Evolutionary conservation across 352 stramenopile species (phyloP).

Genomic region (Phytopythium litorale): DNA sequence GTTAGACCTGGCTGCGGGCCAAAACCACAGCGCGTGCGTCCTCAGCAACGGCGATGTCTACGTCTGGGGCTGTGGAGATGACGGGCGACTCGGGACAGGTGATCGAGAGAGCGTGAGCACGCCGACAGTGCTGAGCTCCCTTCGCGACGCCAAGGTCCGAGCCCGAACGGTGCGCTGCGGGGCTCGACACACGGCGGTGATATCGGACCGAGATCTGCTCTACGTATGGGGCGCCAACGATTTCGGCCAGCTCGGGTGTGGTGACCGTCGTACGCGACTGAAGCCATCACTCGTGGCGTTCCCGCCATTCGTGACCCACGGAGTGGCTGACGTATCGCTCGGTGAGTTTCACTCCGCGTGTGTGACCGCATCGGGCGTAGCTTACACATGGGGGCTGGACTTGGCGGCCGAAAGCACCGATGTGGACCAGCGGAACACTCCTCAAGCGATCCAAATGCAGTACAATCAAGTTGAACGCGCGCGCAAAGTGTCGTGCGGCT

Average conservation of each 20-base stretch:
- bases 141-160: conserved; percentile 38
- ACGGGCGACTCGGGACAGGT: conserved; percentile 55
- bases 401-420: conserved; percentile 37
- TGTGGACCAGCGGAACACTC: conserved; percentile 31
- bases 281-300: conserved; percentile 41
- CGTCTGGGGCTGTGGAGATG: conserved; percentile 68
- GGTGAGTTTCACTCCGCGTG: conserved; percentile 76
- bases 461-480: conserved; percentile 27
- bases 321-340: conserved; percentile 50
- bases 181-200: conserved; percentile 55
- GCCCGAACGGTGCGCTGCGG: conserved; percentile 57
- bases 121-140: conserved; percentile 29
- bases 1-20: conserved; percentile 59
- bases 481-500: conserved; percentile 53
- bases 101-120: conserved; percentile 28
- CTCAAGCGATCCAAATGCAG: conserved; percentile 24
- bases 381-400: conserved; percentile 64
- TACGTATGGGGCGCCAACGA: conserved; percentile 81
- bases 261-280: conserved; percentile 38
- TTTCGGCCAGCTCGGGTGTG: conserved; percentile 70
- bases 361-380: conserved; percentile 36
- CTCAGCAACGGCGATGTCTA: conserved; percentile 74
- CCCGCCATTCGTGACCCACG: conserved; percentile 36
- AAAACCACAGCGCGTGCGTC: conserved; percentile 72
- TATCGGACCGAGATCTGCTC: conserved; percentile 64